These are phyloP conservation scores for Sporisorium scitamineum DNA, from an alignment of 1,284 basidiomycete species.

Conservation along the genomic window DNA sequence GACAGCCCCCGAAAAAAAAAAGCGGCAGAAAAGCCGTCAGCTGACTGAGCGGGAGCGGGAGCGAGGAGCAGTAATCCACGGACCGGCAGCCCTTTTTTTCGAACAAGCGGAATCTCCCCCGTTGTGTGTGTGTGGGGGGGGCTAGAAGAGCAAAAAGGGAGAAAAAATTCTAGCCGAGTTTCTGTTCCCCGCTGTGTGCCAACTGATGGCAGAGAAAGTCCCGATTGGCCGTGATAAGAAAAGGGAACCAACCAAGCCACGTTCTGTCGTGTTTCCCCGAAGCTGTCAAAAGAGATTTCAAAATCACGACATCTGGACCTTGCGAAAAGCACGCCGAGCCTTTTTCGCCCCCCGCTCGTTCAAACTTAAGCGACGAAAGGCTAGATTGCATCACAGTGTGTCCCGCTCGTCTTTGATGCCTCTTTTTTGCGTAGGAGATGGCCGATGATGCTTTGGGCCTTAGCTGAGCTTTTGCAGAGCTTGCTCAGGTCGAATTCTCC, in stretches of 20 bases:
- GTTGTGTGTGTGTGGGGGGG: slow-evolving; percentile 8
- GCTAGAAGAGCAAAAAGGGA: neutral
- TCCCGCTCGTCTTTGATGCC: too few species aligned
- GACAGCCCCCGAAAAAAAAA: neutral
- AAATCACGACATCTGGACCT: slow-evolving; percentile 1
- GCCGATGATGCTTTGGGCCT: too few species aligned
- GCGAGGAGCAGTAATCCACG: neutral
- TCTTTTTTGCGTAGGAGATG: too few species aligned
- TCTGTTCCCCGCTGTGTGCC: neutral
- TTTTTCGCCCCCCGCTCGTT: neutral
- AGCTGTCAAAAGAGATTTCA: neutral
- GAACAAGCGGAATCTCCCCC: neutral
- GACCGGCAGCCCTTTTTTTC: neutral
- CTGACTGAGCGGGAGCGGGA: slow-evolving; percentile 12
- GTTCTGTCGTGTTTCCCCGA: neutral
- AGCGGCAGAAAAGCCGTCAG: neutral
- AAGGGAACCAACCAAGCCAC: neutral
- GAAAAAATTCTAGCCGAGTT: slow-evolving; percentile 17
- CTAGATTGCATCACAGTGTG: too few species aligned
- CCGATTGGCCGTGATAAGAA: slow-evolving; percentile 24
- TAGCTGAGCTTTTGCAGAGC: too few species aligned
- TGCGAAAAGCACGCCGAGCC: neutral
- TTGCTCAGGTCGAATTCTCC: neutral
- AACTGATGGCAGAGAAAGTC: neutral
- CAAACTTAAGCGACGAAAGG: too few species aligned